phyloP scores from a whole-genome alignment of 345 rosid genomes.

The Durio zibethinus region DNA sequence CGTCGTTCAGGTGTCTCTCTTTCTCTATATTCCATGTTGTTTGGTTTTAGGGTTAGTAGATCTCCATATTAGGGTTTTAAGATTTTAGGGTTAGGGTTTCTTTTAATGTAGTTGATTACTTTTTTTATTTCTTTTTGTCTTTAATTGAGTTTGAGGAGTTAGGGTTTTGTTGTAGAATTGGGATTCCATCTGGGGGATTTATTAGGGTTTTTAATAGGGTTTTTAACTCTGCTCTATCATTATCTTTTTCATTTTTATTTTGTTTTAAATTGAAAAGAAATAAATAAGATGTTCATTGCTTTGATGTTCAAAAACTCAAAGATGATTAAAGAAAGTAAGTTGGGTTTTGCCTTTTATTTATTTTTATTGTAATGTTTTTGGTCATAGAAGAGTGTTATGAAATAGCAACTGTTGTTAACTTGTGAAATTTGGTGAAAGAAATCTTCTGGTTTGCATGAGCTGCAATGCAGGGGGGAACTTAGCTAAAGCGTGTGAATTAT shows the following conservation, averaged over 20 bases:
- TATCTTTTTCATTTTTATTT: background rate
- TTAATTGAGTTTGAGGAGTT: background rate
- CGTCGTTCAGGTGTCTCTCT: constrained; percentile 60
- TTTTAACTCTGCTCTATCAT: background rate
- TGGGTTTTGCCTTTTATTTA: background rate
- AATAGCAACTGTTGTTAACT: background rate
- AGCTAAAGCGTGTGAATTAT: background rate
- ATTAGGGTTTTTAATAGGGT: background rate
- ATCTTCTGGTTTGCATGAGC: background rate
- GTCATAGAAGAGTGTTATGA: background rate
- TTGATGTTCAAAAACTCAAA: background rate
- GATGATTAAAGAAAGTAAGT: background rate
- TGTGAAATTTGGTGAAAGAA: background rate
- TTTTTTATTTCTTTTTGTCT: background rate
- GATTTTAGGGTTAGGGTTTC: constrained; percentile 3
- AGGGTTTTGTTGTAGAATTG: constrained; percentile 16
- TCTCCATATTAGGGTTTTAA: constrained; percentile 5
- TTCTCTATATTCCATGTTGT: background rate
- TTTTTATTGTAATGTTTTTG: background rate
- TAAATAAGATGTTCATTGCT: background rate
- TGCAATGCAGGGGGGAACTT: background rate
- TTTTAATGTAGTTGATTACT: background rate
- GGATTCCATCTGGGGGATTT: background rate
- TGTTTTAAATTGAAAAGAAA: background rate
- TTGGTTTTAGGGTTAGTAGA: background rate